Percentiles rank a stretch among this genome's conserved stretches.
phyloP scores from a whole-genome alignment of 768 basidiomycete genomes.

The Lentinus brumalis region DNA sequence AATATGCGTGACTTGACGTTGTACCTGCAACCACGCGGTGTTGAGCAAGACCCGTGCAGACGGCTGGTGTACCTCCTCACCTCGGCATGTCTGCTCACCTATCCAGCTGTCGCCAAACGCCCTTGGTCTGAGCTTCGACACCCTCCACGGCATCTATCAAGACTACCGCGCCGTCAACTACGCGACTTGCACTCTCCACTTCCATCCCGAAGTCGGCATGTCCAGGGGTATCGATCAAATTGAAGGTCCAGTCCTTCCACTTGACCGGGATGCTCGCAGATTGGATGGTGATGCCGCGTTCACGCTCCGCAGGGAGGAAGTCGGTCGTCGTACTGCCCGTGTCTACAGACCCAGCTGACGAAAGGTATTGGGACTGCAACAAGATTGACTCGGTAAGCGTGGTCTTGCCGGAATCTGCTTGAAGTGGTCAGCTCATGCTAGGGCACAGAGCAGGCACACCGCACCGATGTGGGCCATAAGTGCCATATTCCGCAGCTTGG shows the following conservation, averaged over 20 bases:
- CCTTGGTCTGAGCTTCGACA: conserved; percentile 87
- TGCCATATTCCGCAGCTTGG: conserved; percentile 72
- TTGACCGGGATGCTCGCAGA: conserved; percentile 88
- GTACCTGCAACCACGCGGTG: conserved; percentile 51
- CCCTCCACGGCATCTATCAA: conserved; percentile 90
- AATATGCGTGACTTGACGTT: conserved; percentile 76
- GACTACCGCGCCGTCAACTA: conserved; percentile 88
- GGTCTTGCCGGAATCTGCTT: conserved; percentile 84
- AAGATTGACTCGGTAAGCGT: conserved; percentile 88
- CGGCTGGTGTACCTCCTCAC: conserved; percentile 28
- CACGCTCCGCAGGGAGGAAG: conserved; percentile 86
- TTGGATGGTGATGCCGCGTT: conserved; percentile 90
- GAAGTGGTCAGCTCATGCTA: not conserved
- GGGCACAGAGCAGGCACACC: conserved; percentile 20
- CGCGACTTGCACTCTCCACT: conserved; percentile 89
- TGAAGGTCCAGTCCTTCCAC: conserved; percentile 85
- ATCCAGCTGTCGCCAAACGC: conserved; percentile 86
- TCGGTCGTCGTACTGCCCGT: conserved; percentile 90
- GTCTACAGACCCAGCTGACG: conserved; percentile 79
- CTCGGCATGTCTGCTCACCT: conserved; percentile 55
- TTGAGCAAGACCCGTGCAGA: not conserved
- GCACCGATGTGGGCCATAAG: conserved; percentile 88
- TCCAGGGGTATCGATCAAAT: conserved; percentile 88
- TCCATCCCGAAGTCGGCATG: conserved; percentile 98
- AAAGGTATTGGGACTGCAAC: conserved; percentile 71